Evolutionary conservation across 768 basidiomycete genomes (phyloP).

Genomic region (Asterophora parasitica): DNA sequence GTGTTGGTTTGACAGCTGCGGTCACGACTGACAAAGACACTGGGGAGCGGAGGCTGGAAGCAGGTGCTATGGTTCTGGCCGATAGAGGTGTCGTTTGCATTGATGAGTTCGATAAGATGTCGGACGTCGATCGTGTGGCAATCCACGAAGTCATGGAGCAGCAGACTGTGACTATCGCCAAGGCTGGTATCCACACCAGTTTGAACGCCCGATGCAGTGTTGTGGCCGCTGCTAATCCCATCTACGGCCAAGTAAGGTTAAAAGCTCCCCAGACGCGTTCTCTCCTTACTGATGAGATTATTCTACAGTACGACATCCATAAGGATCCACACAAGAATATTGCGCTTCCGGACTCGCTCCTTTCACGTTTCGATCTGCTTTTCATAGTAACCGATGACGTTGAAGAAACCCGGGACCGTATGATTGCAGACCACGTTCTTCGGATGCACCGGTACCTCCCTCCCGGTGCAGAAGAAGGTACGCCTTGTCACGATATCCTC

Average conservation of each 20-base stretch:
- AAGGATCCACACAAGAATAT: constrained; percentile 99
- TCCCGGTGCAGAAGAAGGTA: constrained; percentile 94
- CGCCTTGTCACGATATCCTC: constrained; percentile 83
- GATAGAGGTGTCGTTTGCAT: constrained; percentile 99
- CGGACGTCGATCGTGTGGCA: constrained; percentile 95
- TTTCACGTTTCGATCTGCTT: constrained; percentile 97
- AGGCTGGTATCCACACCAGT: constrained; percentile 97
- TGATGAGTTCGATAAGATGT: constrained; percentile 99
- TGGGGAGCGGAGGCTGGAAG: constrained; percentile 93
- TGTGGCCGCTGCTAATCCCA: constrained; percentile 96
- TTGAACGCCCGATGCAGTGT: constrained; percentile 98
- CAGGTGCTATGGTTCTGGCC: constrained; percentile 98
- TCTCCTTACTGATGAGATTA: constrained; percentile 11
- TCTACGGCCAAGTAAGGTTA: constrained; percentile 83
- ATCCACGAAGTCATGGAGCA: constrained; percentile 99
- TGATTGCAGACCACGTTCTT: constrained; percentile 96
- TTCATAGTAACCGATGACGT: constrained; percentile 99
- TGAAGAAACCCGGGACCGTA: constrained; percentile 88
- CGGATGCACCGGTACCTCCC: constrained; percentile 96
- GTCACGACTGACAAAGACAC: constrained; percentile 99
- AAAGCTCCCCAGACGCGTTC: background rate
- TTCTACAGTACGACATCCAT: constrained; percentile 89
- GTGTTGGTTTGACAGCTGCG: constrained; percentile 97
- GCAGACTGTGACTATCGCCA: constrained; percentile 98
- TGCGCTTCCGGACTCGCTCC: constrained; percentile 92